Base-by-base conservation (phyloP, 1,139 yeast species). In the Pichia sorboxylosa region DNA sequence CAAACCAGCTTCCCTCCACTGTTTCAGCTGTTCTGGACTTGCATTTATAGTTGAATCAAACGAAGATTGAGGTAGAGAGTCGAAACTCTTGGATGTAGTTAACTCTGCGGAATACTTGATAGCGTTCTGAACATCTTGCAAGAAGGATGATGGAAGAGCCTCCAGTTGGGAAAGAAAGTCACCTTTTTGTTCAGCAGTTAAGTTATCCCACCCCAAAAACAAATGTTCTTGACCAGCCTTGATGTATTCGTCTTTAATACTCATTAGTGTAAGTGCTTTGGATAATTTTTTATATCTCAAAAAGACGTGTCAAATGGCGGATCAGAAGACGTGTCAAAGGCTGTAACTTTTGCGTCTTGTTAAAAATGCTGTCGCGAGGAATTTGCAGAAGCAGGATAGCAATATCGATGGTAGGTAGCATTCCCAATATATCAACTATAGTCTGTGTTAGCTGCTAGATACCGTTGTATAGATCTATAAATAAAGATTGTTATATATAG, bases 1-100 rank as follows among this genome's bases (percentile, higher is more conserved):
- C 28, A 79, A 57, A 11, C 99, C 99, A 13, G 58, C 38, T 1
- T 57, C 45, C 21, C 53, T 48, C 85, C 94, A 87, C 9, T 45
- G 24, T 14, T 53, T 45, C 25, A 58, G 43, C 16, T 55, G 49
- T 4, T 53, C 55, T 0, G 41, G 32, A 2, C 52, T 52, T 8
- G 56, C 44, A 29, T 66, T 73, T 36, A 72, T 50, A 11, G 69
- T 61, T 3, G 78, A 67, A 17, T 70, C 71, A n/a, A 33, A 40
- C 25, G 69, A 70, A 2, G 60, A 46, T 0, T 44, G 35, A 0
- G 81, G 81, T 30, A 74, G 57, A 36, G 73, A 76, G 23, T 65
- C 59, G 40, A 66, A 65, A n/a, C 52, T 48, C 38, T 60, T 59
- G 0, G 60, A 44, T 24, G 52, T 37, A 0, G 66, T 47, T 32